Evolutionary conservation across 176 grass and related monocot genomes (phyloP).

Genomic region (Neostapfia colusana): DNA sequence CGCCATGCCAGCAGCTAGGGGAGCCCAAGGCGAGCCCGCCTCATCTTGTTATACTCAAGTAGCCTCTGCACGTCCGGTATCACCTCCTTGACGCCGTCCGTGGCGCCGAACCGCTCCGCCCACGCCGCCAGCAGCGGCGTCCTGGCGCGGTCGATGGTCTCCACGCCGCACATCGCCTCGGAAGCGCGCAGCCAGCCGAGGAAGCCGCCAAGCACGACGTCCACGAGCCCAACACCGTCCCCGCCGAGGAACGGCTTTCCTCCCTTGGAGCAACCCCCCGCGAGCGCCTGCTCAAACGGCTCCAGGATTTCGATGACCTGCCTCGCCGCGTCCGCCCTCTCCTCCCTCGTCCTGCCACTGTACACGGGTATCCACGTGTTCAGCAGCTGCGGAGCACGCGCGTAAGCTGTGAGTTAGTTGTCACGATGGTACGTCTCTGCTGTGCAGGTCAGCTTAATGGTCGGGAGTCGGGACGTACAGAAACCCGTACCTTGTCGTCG

Average conservation of each 20-base stretch:
- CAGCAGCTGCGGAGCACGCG: constrained; percentile 1
- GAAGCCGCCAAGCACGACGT: constrained; percentile 29
- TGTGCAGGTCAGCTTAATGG: no score
- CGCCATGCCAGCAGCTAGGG: neutral
- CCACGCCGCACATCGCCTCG: constrained; percentile 24
- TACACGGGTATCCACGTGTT: constrained; percentile 4
- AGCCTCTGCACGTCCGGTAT: constrained; percentile 6
- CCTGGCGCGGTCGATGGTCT: constrained; percentile 18
- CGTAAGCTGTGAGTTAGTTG: neutral
- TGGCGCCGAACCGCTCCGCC: constrained; percentile 27
- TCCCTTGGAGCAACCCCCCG: constrained; percentile 4
- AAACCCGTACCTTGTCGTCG: constrained; percentile 48
- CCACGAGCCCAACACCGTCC: constrained; percentile 4
- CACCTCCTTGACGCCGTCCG: constrained; percentile 31
- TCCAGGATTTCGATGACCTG: neutral
- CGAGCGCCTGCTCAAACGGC: constrained; percentile 28
- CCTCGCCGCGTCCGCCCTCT: constrained; percentile 9
- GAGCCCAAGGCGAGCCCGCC: neutral
- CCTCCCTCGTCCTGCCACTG: constrained; percentile 19
- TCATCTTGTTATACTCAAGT: constrained; percentile 19
- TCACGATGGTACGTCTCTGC: neutral
- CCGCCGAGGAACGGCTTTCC: constrained; percentile 25
- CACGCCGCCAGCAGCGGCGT: constrained; percentile 30
- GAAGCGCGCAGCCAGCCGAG: constrained; percentile 31
- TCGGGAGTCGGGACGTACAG: neutral